These are phyloP conservation scores for Pseudogymnoascus sp. DNA, from an alignment of 2,329 filamentous ascomycete genomes.

Conservation along the genomic window DNA sequence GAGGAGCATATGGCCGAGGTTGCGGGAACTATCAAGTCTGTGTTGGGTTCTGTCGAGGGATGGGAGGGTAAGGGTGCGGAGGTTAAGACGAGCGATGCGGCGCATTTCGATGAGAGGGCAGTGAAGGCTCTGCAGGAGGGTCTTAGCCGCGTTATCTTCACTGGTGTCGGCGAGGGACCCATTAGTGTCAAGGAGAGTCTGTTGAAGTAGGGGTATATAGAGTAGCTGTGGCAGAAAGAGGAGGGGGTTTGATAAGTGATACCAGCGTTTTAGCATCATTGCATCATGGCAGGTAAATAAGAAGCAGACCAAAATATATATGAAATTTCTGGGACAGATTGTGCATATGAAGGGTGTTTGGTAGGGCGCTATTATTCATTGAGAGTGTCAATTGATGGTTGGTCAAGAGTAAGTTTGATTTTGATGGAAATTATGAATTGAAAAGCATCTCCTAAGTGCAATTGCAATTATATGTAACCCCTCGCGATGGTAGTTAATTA, in stretches of 20 bases:
- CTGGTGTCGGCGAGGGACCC: conserved; percentile 83
- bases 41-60: conserved; percentile 55
- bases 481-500: neutral
- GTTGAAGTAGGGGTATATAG: conserved; percentile 54
- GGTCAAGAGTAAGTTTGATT: neutral
- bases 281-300: neutral
- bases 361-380: neutral
- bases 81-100: conserved; percentile 39
- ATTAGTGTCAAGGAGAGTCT: conserved; percentile 69
- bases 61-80: conserved; percentile 56
- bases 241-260: conserved; percentile 6
- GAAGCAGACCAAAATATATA: neutral
- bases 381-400: neutral
- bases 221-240: conserved; percentile 5
- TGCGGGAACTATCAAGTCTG: conserved; percentile 66
- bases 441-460: neutral
- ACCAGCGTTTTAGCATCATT: conserved; percentile 10
- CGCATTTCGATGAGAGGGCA: conserved; percentile 57
- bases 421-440: neutral
- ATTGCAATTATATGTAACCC: neutral
- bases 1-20: conserved; percentile 67
- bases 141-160: conserved; percentile 82
- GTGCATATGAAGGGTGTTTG: neutral
- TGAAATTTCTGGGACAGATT: neutral
- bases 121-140: conserved; percentile 62